Percentiles rank a stretch among this genome's conserved stretches.
Conservation (phyloP, 352 stramenopile species). For the Pythium folliculosum region DNA sequence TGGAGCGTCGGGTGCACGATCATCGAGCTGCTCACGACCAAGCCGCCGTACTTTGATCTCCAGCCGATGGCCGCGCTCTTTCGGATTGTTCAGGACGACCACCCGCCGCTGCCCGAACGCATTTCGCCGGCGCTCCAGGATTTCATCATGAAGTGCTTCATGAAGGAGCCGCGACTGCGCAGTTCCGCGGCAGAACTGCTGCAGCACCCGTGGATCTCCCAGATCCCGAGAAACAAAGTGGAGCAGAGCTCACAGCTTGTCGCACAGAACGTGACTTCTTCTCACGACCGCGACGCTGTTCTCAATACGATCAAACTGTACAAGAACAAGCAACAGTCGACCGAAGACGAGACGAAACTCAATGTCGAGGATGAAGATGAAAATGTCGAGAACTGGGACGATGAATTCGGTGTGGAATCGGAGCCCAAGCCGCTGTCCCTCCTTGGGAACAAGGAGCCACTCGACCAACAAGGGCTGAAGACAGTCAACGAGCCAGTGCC, state of each 20-base stretch:
- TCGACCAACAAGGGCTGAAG: not conserved
- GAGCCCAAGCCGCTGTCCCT: conserved; percentile 37
- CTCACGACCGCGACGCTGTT: conserved; percentile 72
- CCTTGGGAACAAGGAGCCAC: not conserved
- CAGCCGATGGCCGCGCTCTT: conserved; percentile 90
- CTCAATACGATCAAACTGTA: conserved; percentile 89
- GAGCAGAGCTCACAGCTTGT: conserved; percentile 86
- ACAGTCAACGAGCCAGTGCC: not conserved
- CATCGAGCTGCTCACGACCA: conserved; percentile 92
- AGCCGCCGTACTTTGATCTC: conserved; percentile 94
- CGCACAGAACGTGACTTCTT: conserved; percentile 73
- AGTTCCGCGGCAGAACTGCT: conserved; percentile 86
- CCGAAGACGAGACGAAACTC: not conserved
- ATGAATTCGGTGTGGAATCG: conserved; percentile 64
- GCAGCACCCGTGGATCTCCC: conserved; percentile 87
- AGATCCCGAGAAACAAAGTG: conserved; percentile 88
- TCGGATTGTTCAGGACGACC: conserved; percentile 93
- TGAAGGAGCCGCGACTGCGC: conserved; percentile 89
- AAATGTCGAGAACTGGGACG: conserved; percentile 80
- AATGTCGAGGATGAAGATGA: conserved; percentile 21
- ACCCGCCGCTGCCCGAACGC: conserved; percentile 87
- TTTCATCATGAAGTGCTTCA: conserved; percentile 93
- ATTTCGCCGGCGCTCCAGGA: conserved; percentile 89
- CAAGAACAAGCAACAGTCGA: conserved; percentile 39
- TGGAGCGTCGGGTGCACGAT: conserved; percentile 96